Evolutionary conservation across 768 basidiomycete species (phyloP), one percentile per base, ranked within the genome.

Genomic region (Auricularia sp.): DNA sequence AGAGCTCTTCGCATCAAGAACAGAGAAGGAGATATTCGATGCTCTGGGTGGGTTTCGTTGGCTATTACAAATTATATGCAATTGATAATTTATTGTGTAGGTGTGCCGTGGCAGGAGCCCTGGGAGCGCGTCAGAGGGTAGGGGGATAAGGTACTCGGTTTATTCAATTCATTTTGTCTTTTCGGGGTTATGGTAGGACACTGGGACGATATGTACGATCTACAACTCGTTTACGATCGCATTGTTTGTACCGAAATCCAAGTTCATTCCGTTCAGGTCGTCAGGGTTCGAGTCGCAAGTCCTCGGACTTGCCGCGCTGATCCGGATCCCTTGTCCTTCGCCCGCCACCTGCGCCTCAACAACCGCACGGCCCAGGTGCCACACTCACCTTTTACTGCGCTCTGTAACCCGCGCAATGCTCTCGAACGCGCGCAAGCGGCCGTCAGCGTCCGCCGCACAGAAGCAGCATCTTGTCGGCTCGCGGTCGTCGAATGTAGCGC

Each of bases 21-120:
- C 89, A 0, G 94, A 97, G 74, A 79, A 87, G 71, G 90, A 94
- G 68, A 95, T 98, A 42, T 94, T 97, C 70, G 75, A 78, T 21
- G 86, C 87, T 42, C 77, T 98, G 47, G 81, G 83, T 78, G 64
- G 65, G 77, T 73, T 29, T 29, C 29, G 29, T 29, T 29, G 29
- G 29, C 29, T 29, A 3, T 29, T 29, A 29, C 29, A 29, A 29
- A 29, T 29, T 29, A 29, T 18, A 24, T 18, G 36, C 37, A 42
- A 33, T 3, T 64, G 54, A 61, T 54, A 36, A 51, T 35, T 47
- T 29, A 29, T 29, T 7, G 21, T 63, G 5, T 62, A 82, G 81
- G 79, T 13, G 87, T 93, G 3, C 90, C 90, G 2, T 93, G 89
- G 89, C 86, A 90, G 71, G 85, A 88, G 66, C 89, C 92, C 1